Evolutionary conservation across 1,139 yeast species (phyloP), one percentile per base, ranked within the genome.

Genomic region (Taiozyma sp.): DNA sequence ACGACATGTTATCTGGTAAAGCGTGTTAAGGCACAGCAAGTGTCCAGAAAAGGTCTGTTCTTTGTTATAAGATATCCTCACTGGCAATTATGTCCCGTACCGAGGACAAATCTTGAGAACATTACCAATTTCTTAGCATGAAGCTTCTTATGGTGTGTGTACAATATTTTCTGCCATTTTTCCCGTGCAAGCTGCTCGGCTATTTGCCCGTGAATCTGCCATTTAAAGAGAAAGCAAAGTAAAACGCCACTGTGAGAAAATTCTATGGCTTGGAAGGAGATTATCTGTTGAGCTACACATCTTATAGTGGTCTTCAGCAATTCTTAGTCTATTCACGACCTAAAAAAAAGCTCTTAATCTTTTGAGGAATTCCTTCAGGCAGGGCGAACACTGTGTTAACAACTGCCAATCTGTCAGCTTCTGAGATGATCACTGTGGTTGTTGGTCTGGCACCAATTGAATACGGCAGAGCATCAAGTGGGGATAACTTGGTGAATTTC

Each of bases 351-450:
- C n/a, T 27, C 12, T 46, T 40, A 22, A 54, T 43, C 42, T 38
- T 46, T 39, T 58, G 54, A 3, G 62, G 56, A 36, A 50, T 40
- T 2, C 60, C 61, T 4, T 24, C 41, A 5, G 92, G 87, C 16
- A 87, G 60, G 0, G 87, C 89, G 66, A 83, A 84, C 0, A 87
- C 72, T 0, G 95, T 95, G 61, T 85, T 79, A 3, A 85, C 69
- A 1, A 72, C 64, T 16, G 51, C 51, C 14, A 77, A 63, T 12
- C 54, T 55, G 38, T 67, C 66, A 53, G 56, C 49, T 10, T 49
- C 52, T 7, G 48, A 54, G 1, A 57, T 62, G 5, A 54, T 47
- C 8, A 48, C 49, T 22, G 49, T 43, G 8, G 48, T 53, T 8
- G 54, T 53, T 16, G 60, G 59, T 38, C 46, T 47, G n/a, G 62